A percentile compares a stretch with the other conserved stretches of the same genome.
phyloP scores from a whole-genome alignment of 805 yeast species.

The Pichia occidentalis region DNA sequence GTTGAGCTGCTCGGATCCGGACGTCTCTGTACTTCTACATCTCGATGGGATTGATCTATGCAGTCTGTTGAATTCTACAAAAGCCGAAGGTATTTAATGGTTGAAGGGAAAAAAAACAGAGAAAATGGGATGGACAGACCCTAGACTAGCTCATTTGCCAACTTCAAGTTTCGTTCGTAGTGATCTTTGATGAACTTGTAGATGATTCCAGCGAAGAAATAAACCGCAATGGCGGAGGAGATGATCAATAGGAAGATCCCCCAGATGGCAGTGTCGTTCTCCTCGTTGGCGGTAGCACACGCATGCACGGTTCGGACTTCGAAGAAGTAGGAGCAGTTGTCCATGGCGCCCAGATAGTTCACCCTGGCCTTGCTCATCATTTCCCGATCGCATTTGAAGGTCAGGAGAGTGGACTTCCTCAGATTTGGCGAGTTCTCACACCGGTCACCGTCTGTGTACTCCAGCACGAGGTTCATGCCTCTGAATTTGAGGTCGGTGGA shows the following conservation, averaged over 20 bases:
- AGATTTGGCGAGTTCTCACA: constrained; percentile 39
- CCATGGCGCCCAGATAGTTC: constrained; percentile 60
- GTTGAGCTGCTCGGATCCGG: no score
- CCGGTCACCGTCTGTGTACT: constrained; percentile 62
- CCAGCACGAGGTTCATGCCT: constrained; percentile 64
- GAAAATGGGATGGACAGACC: no score
- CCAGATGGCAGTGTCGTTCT: constrained; percentile 56
- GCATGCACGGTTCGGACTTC: constrained; percentile 83
- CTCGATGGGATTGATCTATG: no score
- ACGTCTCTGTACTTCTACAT: no score
- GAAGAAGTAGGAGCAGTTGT: constrained; percentile 77
- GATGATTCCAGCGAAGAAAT: constrained; percentile 37
- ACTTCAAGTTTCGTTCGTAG: constrained; percentile 6
- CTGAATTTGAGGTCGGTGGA: constrained; percentile 57
- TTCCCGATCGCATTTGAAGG: constrained; percentile 76
- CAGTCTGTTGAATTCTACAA: no score
- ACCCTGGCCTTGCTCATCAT: constrained; percentile 57
- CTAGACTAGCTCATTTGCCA: background rate
- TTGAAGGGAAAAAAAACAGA: no score
- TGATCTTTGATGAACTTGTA: constrained; percentile 28
- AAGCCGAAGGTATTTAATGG: no score
- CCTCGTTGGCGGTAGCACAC: constrained; percentile 71
- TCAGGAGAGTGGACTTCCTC: constrained; percentile 56
- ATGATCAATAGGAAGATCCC: constrained; percentile 56
- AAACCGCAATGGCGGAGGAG: constrained; percentile 36